These are phyloP conservation scores for Nectriaceae sp. DNA, from an alignment of 2,329 filamentous ascomycete genomes.

Conservation along the genomic window DNA sequence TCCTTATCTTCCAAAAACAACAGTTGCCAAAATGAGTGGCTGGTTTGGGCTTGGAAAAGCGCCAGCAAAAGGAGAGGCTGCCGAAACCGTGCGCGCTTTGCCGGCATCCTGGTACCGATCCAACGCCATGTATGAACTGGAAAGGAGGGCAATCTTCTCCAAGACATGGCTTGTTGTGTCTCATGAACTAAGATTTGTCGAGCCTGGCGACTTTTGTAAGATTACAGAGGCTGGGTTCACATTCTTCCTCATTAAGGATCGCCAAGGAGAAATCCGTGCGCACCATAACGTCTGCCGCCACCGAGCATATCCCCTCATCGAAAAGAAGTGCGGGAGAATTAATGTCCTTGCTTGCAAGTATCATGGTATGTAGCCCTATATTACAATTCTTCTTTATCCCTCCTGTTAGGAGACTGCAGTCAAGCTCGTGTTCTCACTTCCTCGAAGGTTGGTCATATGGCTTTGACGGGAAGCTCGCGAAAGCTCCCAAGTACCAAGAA, in stretches of 20 bases:
- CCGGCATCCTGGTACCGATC: conserved; percentile 54
- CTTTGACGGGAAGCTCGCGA: conserved; percentile 44
- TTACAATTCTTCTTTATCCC: too few species aligned
- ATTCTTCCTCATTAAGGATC: conserved; percentile 55
- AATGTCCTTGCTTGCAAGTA: conserved; percentile 59
- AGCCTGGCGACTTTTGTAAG: conserved; percentile 56
- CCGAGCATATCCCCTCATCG: conserved; percentile 57
- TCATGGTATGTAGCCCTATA: too few species aligned
- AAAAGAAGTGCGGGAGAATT: conserved; percentile 47
- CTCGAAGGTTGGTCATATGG: conserved; percentile 46
- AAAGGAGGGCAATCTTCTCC: conserved; percentile 58
- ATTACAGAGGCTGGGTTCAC: conserved; percentile 57
- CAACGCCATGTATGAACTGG: conserved; percentile 56
- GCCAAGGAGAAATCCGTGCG: conserved; percentile 52
- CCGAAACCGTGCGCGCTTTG: conserved; percentile 42
- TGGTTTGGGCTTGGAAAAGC: too few species aligned
- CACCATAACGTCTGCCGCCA: conserved; percentile 62
- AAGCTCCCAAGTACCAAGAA: conserved; percentile 44
- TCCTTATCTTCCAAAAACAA: too few species aligned
- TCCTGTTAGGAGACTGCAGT: too few species aligned
- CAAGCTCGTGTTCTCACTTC: too few species aligned
- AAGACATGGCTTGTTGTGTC: conserved; percentile 57
- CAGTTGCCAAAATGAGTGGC: too few species aligned
- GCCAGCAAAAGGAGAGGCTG: too few species aligned
- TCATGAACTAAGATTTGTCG: conserved; percentile 50